These are phyloP conservation scores for Pouteria glomerata DNA, from an alignment of 148 eudicot species.

Conservation along the genomic window DNA sequence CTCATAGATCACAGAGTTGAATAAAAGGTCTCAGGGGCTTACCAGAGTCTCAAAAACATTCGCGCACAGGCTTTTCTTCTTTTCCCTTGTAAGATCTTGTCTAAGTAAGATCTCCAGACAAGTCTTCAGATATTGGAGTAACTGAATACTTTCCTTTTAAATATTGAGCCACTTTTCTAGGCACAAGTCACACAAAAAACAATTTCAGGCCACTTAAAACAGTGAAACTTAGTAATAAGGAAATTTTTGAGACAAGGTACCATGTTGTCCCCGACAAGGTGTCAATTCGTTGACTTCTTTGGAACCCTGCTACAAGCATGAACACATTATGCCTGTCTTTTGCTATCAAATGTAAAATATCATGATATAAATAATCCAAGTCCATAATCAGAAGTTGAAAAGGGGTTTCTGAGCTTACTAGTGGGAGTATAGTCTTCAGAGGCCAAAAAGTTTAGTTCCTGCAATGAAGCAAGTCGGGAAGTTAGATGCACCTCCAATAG, in stretches of 20 bases:
- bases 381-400: neutral
- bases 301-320: conserved; percentile 38
- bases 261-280: conserved; percentile 69
- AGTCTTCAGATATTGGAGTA: conserved; percentile 34
- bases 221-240: conserved; percentile 7
- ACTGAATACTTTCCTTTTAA: conserved; percentile 41
- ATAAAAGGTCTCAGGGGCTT: conserved; percentile 15
- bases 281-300: conserved; percentile 34
- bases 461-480: no score
- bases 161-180: conserved; percentile 78
- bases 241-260: conserved; percentile 20
- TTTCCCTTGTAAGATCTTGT: conserved; percentile 58
- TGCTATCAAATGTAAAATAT: neutral
- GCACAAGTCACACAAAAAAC: conserved; percentile 9
- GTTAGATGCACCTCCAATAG: no score
- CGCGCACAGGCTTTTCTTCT: conserved; percentile 66
- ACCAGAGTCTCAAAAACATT: conserved; percentile 90
- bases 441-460: conserved; percentile 70
- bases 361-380: neutral
- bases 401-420: conserved; percentile 37
- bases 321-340: neutral
- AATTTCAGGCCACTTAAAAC: neutral
- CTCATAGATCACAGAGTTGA: neutral
- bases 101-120: conserved; percentile 39
- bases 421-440: conserved; percentile 49